Percentiles rank a stretch among this genome's conserved stretches.
phyloP scores from a whole-genome alignment of 2,329 filamentous ascomycete species.

The Ramularia collo-cygni region DNA sequence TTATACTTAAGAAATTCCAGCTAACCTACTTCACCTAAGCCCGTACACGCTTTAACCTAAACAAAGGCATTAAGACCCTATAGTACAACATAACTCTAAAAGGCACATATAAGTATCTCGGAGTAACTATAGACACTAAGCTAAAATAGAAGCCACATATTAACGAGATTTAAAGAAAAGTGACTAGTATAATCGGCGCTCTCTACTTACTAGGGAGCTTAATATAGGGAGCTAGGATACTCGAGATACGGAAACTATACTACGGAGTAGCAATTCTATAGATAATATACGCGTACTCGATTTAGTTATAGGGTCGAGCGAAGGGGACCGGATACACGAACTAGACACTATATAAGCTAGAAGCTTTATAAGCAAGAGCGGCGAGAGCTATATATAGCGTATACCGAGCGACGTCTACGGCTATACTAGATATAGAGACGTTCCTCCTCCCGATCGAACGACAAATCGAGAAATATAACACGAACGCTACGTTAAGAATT shows the following conservation, averaged over 20 bases:
- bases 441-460: constrained; percentile 2
- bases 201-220: constrained; percentile 1
- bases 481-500: constrained; percentile 2
- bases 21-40: constrained; percentile 1
- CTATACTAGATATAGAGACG: constrained; percentile 7
- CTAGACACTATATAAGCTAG: constrained; percentile 4
- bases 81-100: not conserved
- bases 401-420: constrained; percentile 4
- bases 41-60: constrained; percentile 1
- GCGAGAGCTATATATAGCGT: constrained; percentile 6
- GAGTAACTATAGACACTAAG: constrained; percentile 4
- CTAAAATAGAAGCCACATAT: constrained; percentile 3
- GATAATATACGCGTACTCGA: constrained; percentile 6
- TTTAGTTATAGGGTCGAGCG: constrained; percentile 3
- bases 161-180: constrained; percentile 3
- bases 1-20: constrained; percentile 1
- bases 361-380: constrained; percentile 4
- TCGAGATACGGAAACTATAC: constrained; percentile 6
- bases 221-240: constrained; percentile 3
- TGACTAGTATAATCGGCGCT: constrained; percentile 1
- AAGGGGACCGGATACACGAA: constrained; percentile 1
- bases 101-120: constrained; percentile 1
- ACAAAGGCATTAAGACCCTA: not conserved
- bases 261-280: constrained; percentile 2
- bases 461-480: constrained; percentile 7